phyloP scores from a whole-genome alignment of 2,329 filamentous ascomycete species.

The Nemania diffusa region DNA sequence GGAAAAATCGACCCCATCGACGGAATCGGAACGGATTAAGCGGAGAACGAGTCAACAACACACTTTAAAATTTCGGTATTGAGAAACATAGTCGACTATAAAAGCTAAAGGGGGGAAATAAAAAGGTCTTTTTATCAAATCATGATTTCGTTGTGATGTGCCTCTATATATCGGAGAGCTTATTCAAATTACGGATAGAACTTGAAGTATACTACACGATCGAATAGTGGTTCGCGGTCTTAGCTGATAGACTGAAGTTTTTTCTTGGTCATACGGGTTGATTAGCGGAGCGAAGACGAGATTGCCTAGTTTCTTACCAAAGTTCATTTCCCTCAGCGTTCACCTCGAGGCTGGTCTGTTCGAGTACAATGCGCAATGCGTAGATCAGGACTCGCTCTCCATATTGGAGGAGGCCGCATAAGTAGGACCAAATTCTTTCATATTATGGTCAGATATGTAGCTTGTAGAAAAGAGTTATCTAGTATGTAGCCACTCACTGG shows the following conservation, averaged over 20 bases:
- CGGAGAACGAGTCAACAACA: too few relatives aligned
- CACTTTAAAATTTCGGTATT: too few relatives aligned
- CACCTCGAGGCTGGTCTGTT: constrained; percentile 24
- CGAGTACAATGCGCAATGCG: constrained; percentile 17
- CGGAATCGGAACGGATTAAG: too few relatives aligned
- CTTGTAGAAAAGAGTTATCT: constrained; percentile 1
- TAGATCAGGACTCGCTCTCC: constrained; percentile 18
- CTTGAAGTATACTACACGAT: too few relatives aligned
- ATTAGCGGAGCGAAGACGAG: constrained; percentile 16
- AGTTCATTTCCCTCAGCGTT: constrained; percentile 3
- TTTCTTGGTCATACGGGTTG: constrained; percentile 2
- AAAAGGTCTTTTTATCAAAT: too few relatives aligned
- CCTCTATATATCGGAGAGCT: too few relatives aligned
- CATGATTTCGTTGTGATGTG: too few relatives aligned
- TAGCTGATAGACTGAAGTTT: constrained; percentile 18
- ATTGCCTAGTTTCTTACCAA: constrained; percentile 7
- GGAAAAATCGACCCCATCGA: too few relatives aligned
- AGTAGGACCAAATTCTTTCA: constrained; percentile 24
- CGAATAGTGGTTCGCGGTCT: constrained; percentile 22
- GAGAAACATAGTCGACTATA: too few relatives aligned
- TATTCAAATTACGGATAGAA: too few relatives aligned
- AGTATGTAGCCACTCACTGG: constrained; percentile 15
- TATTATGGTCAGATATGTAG: constrained; percentile 10
- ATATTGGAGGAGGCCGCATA: constrained; percentile 17
- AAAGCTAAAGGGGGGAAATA: too few relatives aligned